A percentile compares a stretch with the other conserved stretches of the same genome.
Conservation (phyloP, 345 rosid species). For the Triadica sebifera region DNA sequence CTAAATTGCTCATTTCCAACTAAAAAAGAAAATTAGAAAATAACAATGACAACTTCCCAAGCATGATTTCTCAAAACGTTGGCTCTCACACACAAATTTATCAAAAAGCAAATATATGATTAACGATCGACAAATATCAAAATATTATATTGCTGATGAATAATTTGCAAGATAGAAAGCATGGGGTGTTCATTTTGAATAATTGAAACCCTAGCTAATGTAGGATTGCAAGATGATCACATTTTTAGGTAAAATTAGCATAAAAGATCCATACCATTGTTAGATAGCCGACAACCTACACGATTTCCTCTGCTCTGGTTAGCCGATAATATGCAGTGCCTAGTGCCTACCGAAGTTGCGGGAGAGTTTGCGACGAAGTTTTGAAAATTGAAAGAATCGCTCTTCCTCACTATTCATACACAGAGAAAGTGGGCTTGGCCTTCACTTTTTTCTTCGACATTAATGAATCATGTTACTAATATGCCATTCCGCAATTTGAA, state of each 20-base stretch:
- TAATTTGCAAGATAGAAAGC: background rate
- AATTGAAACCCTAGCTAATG: background rate
- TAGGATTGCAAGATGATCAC: too few species aligned
- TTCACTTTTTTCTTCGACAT: background rate
- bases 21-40: too few species aligned
- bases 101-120: background rate
- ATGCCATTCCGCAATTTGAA: slow-evolving; percentile 4
- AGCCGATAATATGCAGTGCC: too few species aligned
- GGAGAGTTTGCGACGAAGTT: too few species aligned
- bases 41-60: too few species aligned
- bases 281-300: background rate
- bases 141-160: background rate
- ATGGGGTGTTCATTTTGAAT: background rate
- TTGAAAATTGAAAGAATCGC: too few species aligned
- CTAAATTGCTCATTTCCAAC: background rate
- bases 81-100: background rate
- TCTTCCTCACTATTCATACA: too few species aligned
- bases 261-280: slow-evolving; percentile 5
- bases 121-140: background rate
- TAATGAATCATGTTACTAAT: background rate
- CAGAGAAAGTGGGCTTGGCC: background rate
- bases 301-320: background rate
- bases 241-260: background rate
- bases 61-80: background rate
- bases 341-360: too few species aligned